Percentiles rank a stretch among this genome's conserved stretches.
These are phyloP conservation scores for Leptomonas pyrrhocoris DNA, from an alignment of 208 protist species.

Conservation along the genomic window DNA sequence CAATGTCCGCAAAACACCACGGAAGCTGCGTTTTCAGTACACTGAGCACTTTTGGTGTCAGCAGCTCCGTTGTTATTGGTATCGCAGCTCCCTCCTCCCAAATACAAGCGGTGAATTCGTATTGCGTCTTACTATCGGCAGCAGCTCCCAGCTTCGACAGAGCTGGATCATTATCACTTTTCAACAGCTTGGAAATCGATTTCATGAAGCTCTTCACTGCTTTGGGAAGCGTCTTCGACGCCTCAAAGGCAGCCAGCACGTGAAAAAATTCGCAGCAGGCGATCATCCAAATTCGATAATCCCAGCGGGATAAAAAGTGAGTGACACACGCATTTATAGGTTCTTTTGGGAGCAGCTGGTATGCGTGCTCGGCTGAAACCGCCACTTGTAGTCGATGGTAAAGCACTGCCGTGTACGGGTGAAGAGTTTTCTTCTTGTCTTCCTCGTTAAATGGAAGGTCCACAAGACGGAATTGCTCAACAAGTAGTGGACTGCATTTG, in stretches of 20 bases:
- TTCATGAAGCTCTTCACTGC: constrained; percentile 27
- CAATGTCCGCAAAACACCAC: not conserved
- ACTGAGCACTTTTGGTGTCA: constrained; percentile 15
- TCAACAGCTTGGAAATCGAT: constrained; percentile 15
- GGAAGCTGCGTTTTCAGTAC: constrained; percentile 25
- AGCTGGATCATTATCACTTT: not conserved
- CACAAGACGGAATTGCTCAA: constrained; percentile 16
- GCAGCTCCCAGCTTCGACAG: not conserved
- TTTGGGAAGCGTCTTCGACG: constrained; percentile 44
- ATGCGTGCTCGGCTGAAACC: constrained; percentile 24
- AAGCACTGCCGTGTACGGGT: constrained; percentile 25
- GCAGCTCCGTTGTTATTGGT: constrained; percentile 9
- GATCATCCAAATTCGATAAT: constrained; percentile 61
- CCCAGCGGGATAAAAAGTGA: constrained; percentile 33
- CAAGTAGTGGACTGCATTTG: constrained; percentile 25
- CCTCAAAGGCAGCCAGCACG: constrained; percentile 53
- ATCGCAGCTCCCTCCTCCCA: constrained; percentile 21
- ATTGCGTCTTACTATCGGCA: not conserved
- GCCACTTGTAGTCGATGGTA: constrained; percentile 21
- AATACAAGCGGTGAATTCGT: not conserved
- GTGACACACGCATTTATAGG: constrained; percentile 8
- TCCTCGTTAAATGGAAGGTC: constrained; percentile 8
- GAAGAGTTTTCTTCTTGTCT: constrained; percentile 11
- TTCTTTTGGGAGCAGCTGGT: constrained; percentile 2
- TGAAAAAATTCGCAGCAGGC: constrained; percentile 63